A percentile compares a stretch with the other conserved stretches of the same genome.
Evolutionary conservation across 176 grass and related monocot species (phyloP).

Genomic region (Hordeum marinum): DNA sequence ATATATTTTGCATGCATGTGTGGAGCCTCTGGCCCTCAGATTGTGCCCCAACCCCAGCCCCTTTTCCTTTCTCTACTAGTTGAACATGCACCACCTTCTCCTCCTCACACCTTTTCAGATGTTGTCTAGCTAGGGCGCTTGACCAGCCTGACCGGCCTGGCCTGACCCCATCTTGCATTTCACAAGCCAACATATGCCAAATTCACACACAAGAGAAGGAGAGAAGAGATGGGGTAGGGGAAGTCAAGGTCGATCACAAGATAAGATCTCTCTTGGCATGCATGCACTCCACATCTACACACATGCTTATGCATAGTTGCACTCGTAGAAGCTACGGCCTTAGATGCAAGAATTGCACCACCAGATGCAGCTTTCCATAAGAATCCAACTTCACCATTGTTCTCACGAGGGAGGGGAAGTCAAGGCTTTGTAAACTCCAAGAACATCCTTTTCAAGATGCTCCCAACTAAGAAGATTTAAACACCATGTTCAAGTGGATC

Average conservation of each 20-base stretch:
- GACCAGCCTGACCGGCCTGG: constrained; percentile 24
- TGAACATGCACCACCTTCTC: constrained; percentile 32
- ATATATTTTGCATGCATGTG: constrained; percentile 11
- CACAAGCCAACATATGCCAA: constrained; percentile 36
- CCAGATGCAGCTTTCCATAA: constrained; percentile 40
- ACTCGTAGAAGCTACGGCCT: constrained; percentile 45
- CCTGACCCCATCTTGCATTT: constrained; percentile 35
- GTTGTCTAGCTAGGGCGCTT: constrained; percentile 49
- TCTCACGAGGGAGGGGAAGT: constrained; percentile 35
- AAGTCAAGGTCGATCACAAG: constrained; percentile 41
- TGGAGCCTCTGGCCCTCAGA: constrained; percentile 41
- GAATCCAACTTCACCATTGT: constrained; percentile 38
- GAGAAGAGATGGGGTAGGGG: constrained; percentile 13
- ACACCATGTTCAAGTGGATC: background rate
- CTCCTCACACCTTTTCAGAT: constrained; percentile 81
- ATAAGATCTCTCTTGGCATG: constrained; percentile 35
- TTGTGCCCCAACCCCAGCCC: constrained; percentile 12
- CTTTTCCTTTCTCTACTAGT: constrained; percentile 13
- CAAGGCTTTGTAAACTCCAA: constrained; percentile 55
- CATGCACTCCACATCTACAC: background rate
- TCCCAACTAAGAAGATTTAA: constrained; percentile 8
- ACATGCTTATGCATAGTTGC: constrained; percentile 27
- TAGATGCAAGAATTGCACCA: constrained; percentile 45
- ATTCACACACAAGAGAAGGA: constrained; percentile 35
- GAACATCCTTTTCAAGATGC: constrained; percentile 47